Base-by-base conservation (phyloP, 2,329 filamentous ascomycete species). In the Pyrenochaeta sp. region DNA sequence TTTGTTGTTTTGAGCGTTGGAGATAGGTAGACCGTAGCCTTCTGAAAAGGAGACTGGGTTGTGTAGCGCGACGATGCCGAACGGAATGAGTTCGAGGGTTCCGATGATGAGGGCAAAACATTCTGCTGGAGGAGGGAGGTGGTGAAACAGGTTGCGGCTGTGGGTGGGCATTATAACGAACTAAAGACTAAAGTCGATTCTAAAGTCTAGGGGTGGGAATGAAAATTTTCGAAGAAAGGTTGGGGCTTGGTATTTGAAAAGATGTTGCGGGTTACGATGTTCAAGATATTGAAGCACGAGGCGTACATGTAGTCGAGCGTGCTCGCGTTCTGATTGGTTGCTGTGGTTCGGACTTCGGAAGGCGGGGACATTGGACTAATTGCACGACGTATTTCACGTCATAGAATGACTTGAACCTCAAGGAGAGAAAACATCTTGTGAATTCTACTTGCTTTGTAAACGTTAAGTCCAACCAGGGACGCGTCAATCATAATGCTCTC, bases 41-140 rank as follows among this genome's bases (percentile, higher is more conserved):
- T 66, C 65, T 5, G 62, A 64, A 32, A 67, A 67, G 9, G 53
- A 42, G 7, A 37, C 30, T 3, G 67, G 67, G 34, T 66, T 56
- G 10, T 52, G 61, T n/a, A 70, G 42, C 13, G 66, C 67, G 27
- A 60, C 49, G 15, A 70, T 58, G 4, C 67, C 67, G 28, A 70
- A 70, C 0, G 67, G 67, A 1, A 70, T 25, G 1, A 70, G 56
- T 34, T 70, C 67, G 22, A 70, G 63, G 2, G 66, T 64, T 15
- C 62, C 67, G 32, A 70, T 64, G 34, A 70, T 48, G 13, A 70
- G 59, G 9, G 67, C 67, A 6, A 70, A 58, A 40, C 67, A 70
- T 63, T 70, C 64, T 27, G 66, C 67, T 36, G 66, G 67, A 2
- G 67, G 64, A 30, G 64, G 67, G 15, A 69, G 64, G 13, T 54